These are phyloP conservation scores for Dactylellina sp. DNA, from an alignment of 2,329 filamentous ascomycete species.

Conservation along the genomic window DNA sequence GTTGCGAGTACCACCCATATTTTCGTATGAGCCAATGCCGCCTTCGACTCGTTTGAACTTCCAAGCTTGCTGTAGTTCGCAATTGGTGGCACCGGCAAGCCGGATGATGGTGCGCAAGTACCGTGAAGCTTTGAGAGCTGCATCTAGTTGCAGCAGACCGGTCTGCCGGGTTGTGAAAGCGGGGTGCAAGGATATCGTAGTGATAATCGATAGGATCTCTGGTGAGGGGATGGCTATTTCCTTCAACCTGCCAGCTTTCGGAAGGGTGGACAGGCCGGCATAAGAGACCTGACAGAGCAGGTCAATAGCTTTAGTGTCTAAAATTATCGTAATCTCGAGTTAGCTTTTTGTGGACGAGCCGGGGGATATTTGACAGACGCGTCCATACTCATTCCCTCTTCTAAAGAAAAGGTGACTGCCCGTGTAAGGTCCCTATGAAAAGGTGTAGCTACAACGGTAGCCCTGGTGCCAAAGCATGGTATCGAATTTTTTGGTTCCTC, in stretches of 20 bases:
- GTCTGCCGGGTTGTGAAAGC: conserved; percentile 38
- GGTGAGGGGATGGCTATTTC: conserved; percentile 37
- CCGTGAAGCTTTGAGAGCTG: conserved; percentile 20
- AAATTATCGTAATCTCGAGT: conserved; percentile 11
- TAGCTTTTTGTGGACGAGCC: not conserved
- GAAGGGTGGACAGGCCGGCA: conserved; percentile 35
- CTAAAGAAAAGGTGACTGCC: conserved; percentile 16
- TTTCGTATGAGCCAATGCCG: not conserved
- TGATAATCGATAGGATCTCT: conserved; percentile 42
- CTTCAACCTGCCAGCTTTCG: conserved; percentile 14
- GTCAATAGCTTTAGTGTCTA: conserved; percentile 43
- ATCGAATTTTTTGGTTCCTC: not conserved
- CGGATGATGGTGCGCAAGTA: conserved; percentile 48
- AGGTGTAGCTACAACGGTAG: conserved; percentile 15
- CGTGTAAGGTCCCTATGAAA: conserved; percentile 26
- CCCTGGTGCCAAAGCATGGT: conserved; percentile 25
- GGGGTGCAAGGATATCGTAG: conserved; percentile 48
- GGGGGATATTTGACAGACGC: not conserved
- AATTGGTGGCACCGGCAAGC: conserved; percentile 48
- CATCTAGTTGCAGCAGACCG: conserved; percentile 12
- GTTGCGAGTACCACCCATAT: conserved; percentile 13
- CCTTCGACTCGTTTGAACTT: conserved; percentile 26
- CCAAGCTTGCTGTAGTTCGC: conserved; percentile 46
- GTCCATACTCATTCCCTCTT: conserved; percentile 43
- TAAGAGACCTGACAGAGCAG: conserved; percentile 40